Conservation (phyloP, 2,329 filamentous ascomycete genomes). For the Nannizzia gypsea region DNA sequence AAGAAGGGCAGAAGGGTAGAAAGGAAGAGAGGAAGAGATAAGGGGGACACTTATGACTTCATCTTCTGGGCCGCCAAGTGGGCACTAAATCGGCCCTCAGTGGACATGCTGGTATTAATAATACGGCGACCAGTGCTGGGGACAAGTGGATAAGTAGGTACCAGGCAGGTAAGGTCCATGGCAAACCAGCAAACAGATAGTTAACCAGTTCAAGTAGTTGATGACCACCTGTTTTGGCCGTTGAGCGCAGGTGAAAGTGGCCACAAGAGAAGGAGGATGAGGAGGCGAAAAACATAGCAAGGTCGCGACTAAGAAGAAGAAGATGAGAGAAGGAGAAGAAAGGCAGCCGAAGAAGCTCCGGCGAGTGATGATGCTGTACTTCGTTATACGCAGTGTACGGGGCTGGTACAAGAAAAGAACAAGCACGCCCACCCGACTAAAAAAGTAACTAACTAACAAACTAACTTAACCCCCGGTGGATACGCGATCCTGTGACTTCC, state of each 20-base stretch:
- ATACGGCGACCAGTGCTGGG: background rate
- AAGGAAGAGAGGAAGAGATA: background rate
- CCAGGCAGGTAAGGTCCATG: no score
- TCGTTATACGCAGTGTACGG: background rate
- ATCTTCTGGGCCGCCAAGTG: background rate
- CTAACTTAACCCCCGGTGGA: background rate
- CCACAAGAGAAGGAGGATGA: no score
- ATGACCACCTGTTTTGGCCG: no score
- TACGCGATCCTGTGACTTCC: conserved; percentile 4
- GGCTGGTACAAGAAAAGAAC: background rate
- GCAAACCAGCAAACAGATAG: no score
- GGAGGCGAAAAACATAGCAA: no score
- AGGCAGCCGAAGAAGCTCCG: background rate
- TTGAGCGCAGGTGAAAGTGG: no score
- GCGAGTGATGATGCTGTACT: background rate
- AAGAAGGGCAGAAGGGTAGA: no score
- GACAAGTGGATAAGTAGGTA: background rate
- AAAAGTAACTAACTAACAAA: no score
- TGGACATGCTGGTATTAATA: background rate
- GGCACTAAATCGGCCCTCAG: background rate
- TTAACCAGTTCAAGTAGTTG: no score
- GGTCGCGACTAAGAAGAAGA: no score
- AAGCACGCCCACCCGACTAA: no score
- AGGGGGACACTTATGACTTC: background rate
- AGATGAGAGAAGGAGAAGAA: background rate